Percentiles rank a stretch among this genome's conserved stretches.
Evolutionary conservation across 2,329 filamentous ascomycete species (phyloP).

Genomic region (Colletotrichum falcatum): DNA sequence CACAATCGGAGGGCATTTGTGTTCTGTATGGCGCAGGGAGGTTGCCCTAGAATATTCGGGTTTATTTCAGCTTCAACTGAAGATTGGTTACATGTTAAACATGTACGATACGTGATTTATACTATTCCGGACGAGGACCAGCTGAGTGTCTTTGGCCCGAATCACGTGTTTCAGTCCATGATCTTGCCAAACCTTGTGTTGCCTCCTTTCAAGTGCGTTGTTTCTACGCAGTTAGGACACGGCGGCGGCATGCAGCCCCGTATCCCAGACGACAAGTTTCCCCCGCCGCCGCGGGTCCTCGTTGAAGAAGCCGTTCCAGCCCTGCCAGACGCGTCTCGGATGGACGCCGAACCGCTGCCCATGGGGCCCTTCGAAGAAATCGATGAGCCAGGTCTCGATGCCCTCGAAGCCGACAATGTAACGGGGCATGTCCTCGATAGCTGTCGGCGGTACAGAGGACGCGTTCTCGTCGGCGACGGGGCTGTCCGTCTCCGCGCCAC

Average conservation of each 20-base stretch:
- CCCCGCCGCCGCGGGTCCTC: constrained; percentile 70
- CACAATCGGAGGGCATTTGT: background rate
- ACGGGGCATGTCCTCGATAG: constrained; percentile 58
- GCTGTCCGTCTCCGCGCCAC: constrained; percentile 24
- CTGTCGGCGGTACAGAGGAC: background rate
- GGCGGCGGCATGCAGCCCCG: constrained; percentile 49
- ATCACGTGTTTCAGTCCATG: background rate
- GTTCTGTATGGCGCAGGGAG: too few relatives aligned
- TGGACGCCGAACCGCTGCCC: constrained; percentile 57
- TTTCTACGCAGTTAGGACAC: constrained; percentile 7
- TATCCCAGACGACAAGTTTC: constrained; percentile 71
- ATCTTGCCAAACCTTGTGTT: too few relatives aligned
- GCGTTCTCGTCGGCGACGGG: constrained; percentile 15
- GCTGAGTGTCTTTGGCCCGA: background rate
- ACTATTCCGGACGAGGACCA: too few relatives aligned
- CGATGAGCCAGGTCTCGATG: constrained; percentile 60
- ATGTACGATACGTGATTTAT: background rate
- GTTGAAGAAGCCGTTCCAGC: constrained; percentile 71
- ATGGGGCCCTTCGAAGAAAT: constrained; percentile 57
- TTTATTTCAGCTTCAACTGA: background rate
- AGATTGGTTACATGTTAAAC: background rate
- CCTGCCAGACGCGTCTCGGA: constrained; percentile 64
- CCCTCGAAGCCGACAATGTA: constrained; percentile 73
- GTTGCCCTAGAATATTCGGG: too few relatives aligned
- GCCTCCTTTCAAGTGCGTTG: too few relatives aligned